These are phyloP conservation scores for Globisporangium heterothallicum DNA, from an alignment of 352 stramenopile species.

Conservation along the genomic window DNA sequence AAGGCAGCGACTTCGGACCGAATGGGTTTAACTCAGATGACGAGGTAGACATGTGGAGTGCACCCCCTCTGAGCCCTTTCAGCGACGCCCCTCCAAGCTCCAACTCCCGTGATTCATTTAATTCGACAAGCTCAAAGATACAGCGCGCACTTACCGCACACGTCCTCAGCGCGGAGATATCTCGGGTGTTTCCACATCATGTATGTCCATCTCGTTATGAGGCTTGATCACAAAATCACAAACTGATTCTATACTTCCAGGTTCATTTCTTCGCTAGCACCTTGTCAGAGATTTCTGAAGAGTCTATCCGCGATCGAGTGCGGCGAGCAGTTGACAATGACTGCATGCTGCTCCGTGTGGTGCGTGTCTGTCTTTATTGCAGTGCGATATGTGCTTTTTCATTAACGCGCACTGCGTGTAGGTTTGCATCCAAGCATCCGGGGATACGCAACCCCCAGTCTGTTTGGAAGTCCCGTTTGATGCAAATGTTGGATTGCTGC, in stretches of 20 bases:
- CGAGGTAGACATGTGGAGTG: constrained; percentile 47
- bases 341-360: constrained; percentile 82
- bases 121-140: constrained; percentile 64
- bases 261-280: constrained; percentile 84
- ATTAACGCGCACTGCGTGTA: constrained; percentile 16
- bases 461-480: constrained; percentile 83
- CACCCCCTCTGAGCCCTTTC: constrained; percentile 30
- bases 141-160: constrained; percentile 75
- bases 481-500: constrained; percentile 61
- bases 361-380: constrained; percentile 20
- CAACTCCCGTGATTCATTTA: constrained; percentile 33
- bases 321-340: constrained; percentile 81
- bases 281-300: constrained; percentile 74
- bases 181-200: constrained; percentile 84
- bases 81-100: constrained; percentile 16
- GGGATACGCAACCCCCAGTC: constrained; percentile 67
- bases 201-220: constrained; percentile 28
- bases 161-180: constrained; percentile 80
- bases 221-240: neutral
- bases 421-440: constrained; percentile 82
- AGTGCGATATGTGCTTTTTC: neutral
- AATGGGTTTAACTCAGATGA: constrained; percentile 69
- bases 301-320: constrained; percentile 80
- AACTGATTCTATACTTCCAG: constrained; percentile 18
- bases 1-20: constrained; percentile 44